These are phyloP conservation scores for Pulveroboletus sp. DNA, from an alignment of 768 basidiomycete genomes.

Conservation along the genomic window DNA sequence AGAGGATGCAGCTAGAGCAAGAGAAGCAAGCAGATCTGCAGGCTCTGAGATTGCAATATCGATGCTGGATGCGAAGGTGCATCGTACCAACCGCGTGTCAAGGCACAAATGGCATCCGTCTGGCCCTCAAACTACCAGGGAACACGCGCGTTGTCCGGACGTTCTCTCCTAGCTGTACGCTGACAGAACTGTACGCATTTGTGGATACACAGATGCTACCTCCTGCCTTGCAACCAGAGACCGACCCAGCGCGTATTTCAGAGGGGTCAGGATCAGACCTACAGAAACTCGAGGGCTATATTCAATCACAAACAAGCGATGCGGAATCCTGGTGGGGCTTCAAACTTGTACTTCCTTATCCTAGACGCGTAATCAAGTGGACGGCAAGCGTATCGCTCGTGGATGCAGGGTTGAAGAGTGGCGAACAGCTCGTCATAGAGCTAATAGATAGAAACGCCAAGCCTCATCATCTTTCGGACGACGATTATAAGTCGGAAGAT, in stretches of 20 bases:
- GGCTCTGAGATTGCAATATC: constrained; percentile 46
- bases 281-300: constrained; percentile 33
- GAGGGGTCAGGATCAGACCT: constrained; percentile 30
- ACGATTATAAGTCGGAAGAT: constrained; percentile 54
- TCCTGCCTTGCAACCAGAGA: constrained; percentile 29
- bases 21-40: constrained; percentile 34
- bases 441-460: constrained; percentile 21
- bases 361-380: constrained; percentile 61
- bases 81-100: constrained; percentile 36
- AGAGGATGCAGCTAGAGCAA: constrained; percentile 35
- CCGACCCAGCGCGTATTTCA: constrained; percentile 43
- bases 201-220: constrained; percentile 63
- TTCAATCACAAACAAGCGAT: constrained; percentile 25
- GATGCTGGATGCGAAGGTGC: constrained; percentile 52
- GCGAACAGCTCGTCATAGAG: constrained; percentile 65
- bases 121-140: constrained; percentile 52
- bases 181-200: constrained; percentile 67
- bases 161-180: constrained; percentile 45
- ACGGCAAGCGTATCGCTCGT: constrained; percentile 33
- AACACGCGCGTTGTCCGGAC: constrained; percentile 54
- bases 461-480: constrained; percentile 37
- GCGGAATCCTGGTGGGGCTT: constrained; percentile 68
- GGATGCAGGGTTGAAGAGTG: constrained; percentile 46
- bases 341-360: constrained; percentile 63
- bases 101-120: constrained; percentile 32